Evolutionary conservation across 257 asterid genomes (phyloP).

Genomic region (Nicotiana sylvestris): DNA sequence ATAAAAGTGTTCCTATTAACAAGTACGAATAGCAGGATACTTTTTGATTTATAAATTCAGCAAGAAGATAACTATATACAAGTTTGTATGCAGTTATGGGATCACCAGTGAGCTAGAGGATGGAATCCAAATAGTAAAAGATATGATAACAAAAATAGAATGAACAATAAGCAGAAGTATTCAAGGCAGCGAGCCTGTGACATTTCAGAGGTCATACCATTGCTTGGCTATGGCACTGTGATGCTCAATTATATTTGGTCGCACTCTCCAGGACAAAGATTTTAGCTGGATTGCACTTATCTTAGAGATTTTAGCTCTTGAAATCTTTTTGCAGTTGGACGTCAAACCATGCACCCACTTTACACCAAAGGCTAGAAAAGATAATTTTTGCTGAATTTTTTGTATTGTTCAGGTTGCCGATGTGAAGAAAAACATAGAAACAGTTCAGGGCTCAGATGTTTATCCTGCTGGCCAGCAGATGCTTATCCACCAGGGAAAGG

Average conservation of each 20-base stretch:
- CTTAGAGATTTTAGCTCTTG: neutral
- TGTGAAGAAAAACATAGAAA: constrained; percentile 69
- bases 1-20: neutral
- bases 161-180: neutral
- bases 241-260: neutral
- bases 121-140: neutral
- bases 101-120: neutral
- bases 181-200: neutral
- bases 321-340: neutral
- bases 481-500: constrained; percentile 79
- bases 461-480: constrained; percentile 69
- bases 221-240: neutral
- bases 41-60: neutral
- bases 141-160: neutral
- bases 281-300: constrained; percentile 3
- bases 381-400: neutral
- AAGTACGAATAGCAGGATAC: neutral
- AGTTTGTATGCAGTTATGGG: neutral
- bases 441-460: constrained; percentile 53
- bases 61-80: neutral
- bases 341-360: neutral
- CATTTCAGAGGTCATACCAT: neutral
- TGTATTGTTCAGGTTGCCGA: constrained; percentile 45
- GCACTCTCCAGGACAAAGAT: neutral
- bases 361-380: neutral